Conservation (phyloP, 805 yeast species). For the Candida golubevii region DNA sequence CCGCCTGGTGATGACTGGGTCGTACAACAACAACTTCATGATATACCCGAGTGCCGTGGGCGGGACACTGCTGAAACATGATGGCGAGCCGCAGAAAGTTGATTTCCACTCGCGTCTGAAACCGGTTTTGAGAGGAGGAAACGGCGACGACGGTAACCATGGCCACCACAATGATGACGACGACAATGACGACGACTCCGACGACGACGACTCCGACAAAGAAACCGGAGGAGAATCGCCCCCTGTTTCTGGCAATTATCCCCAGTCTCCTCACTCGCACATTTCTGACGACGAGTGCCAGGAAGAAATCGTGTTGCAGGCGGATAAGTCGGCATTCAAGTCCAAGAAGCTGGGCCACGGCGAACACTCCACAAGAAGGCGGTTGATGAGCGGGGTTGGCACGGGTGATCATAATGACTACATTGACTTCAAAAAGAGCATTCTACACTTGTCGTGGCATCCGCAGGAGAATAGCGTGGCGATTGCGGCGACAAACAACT, state of each 20-base stretch:
- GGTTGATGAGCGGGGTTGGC: conserved; percentile 48
- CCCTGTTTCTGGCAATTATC: conserved; percentile 23
- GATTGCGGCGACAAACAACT: conserved; percentile 95
- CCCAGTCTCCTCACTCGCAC: conserved; percentile 32
- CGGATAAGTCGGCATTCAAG: conserved; percentile 96
- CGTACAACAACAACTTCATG: conserved; percentile 95
- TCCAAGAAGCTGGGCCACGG: conserved; percentile 55
- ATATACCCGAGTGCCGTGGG: conserved; percentile 80
- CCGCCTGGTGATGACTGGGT: conserved; percentile 90
- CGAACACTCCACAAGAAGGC: conserved; percentile 37
- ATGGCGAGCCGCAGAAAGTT: conserved; percentile 6
- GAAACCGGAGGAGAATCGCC: conserved; percentile 27
- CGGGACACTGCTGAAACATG: conserved; percentile 8
- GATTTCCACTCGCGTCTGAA: conserved; percentile 3
- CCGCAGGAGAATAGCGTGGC: conserved; percentile 96
- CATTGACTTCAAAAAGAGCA: conserved; percentile 91
- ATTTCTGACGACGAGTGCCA: conserved; percentile 32
- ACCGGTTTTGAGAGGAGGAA: too few species aligned
- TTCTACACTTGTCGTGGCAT: conserved; percentile 96
- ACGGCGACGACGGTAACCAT: neutral
- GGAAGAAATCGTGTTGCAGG: conserved; percentile 77
- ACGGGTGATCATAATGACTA: conserved; percentile 60
- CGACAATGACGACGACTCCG: conserved; percentile 40
- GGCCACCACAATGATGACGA: conserved; percentile 14
- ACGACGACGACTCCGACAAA: conserved; percentile 26